Evolutionary conservation across 306 rosid genomes (phyloP).

Genomic region (Quercus parvula): DNA sequence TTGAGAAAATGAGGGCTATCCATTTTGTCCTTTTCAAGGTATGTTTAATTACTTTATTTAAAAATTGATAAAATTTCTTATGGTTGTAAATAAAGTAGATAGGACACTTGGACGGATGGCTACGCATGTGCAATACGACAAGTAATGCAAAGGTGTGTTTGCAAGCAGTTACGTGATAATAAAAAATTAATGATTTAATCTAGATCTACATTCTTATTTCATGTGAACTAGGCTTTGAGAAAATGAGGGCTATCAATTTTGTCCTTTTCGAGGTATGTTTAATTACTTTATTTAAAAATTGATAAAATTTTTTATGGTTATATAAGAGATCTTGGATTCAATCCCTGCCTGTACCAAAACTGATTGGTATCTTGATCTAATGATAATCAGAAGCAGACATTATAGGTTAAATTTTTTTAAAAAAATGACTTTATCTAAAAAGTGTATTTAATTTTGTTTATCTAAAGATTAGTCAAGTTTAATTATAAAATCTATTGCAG

Average conservation of each 20-base stretch:
- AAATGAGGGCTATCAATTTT: not conserved
- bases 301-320: fast-evolving
- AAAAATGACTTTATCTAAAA: not conserved
- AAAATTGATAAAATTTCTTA: not conserved
- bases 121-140: not conserved
- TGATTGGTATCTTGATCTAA: fast-evolving
- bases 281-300: not conserved
- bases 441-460: not conserved
- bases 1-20: too few species aligned
- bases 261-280: not conserved
- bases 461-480: not conserved
- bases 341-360: fast-evolving
- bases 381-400: fast-evolving
- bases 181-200: not conserved
- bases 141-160: not conserved
- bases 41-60: not conserved
- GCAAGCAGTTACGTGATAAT: not conserved
- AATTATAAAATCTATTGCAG: too few species aligned
- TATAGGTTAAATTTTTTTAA: too few species aligned
- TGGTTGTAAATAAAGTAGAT: not conserved
- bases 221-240: not conserved
- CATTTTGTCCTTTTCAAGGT: not conserved
- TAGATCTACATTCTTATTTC: not conserved
- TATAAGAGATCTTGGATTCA: too few species aligned
- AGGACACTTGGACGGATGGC: not conserved